Evolutionary conservation across 163 green algal species (phyloP), one percentile per base, ranked within the genome.

Genomic region (Scenedesmus sp.): DNA sequence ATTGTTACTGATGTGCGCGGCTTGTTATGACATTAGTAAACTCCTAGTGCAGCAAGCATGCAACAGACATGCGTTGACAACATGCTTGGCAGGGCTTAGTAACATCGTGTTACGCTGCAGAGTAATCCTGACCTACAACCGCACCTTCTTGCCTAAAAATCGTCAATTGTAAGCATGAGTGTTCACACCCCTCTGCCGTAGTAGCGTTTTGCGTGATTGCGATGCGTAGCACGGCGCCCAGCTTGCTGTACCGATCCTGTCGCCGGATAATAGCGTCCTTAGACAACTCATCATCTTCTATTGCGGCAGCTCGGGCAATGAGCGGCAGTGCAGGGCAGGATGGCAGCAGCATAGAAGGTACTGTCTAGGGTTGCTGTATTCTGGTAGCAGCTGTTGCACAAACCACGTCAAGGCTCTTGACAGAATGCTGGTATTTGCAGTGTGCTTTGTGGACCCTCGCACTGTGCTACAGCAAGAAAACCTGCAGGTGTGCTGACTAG

Each of bases 381-480:
- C 23, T 15, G 4, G 23, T 23, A 79, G 70, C 70, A 79, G 66
- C 62, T 76, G 2, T 16, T 8, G 16, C 66, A 76, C 34, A 46
- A 46, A 46, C 34, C 34, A 34, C 16, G 2, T 76, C 7, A 5
- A 18, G 26, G 66, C 66, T 52, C 23, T 18, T 79, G 23, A 79
- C 70, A 52, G 4, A 52, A 3, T 52, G 23, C 23, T 52, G 4
- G 16, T 13, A 34, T 52, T 2, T 83, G 87, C 87, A 91, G 87
- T 91, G n/a, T 86, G 54, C 55, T 91, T 74, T 23, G 18, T 91
- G 15, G 87, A 91, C n/a, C 87, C 87, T 64, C 73, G 87, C 10
- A 46, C 57, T 10, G 54, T 91, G n/a, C 73, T 91, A 1, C 73
- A 91, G 56, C 13, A 23, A 4, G 87, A 86, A n/a, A 86, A 86